Evolutionary conservation across 2,329 filamentous ascomycete genomes (phyloP).

Genomic region (Colletotrichum spinosum): DNA sequence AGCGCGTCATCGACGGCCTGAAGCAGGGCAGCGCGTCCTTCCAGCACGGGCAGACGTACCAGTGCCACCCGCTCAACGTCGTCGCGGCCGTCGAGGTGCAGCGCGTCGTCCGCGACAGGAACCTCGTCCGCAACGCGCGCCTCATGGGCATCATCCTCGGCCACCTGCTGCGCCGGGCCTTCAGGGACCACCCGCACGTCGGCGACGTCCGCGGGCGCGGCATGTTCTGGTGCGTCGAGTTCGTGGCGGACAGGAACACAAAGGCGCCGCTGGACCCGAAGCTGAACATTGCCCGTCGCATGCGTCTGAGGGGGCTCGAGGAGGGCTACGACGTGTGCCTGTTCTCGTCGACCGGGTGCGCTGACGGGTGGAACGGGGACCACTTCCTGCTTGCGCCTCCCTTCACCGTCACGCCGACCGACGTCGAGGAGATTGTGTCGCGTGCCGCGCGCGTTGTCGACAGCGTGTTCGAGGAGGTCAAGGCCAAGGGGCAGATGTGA

Average conservation of each 20-base stretch:
- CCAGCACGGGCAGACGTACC: no score
- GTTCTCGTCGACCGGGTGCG: slow-evolving; percentile 60
- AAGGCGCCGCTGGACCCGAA: slow-evolving; percentile 52
- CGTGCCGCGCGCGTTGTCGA: not conserved
- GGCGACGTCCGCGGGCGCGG: slow-evolving; percentile 64
- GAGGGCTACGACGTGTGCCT: slow-evolving; percentile 43
- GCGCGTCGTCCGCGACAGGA: no score
- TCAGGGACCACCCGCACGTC: slow-evolving; percentile 60
- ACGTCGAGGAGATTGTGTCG: not conserved
- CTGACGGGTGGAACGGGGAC: slow-evolving; percentile 71
- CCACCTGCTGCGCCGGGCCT: slow-evolving; percentile 41
- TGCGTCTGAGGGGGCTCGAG: not conserved
- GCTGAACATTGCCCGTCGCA: not conserved
- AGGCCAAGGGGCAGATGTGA: no score
- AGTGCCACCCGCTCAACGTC: no score
- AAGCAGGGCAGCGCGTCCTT: slow-evolving; percentile 35
- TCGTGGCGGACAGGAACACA: slow-evolving; percentile 56
- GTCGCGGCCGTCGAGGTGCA: no score
- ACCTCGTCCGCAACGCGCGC: no score
- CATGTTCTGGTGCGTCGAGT: slow-evolving; percentile 61
- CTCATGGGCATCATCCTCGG: no score
- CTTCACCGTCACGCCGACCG: slow-evolving; percentile 62
- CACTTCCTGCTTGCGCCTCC: slow-evolving; percentile 77
- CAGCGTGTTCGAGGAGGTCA: no score
- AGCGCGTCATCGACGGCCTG: slow-evolving; percentile 62